Evolutionary conservation across 768 basidiomycete species (phyloP).

Genomic region (Amanita pseudoporphyria): DNA sequence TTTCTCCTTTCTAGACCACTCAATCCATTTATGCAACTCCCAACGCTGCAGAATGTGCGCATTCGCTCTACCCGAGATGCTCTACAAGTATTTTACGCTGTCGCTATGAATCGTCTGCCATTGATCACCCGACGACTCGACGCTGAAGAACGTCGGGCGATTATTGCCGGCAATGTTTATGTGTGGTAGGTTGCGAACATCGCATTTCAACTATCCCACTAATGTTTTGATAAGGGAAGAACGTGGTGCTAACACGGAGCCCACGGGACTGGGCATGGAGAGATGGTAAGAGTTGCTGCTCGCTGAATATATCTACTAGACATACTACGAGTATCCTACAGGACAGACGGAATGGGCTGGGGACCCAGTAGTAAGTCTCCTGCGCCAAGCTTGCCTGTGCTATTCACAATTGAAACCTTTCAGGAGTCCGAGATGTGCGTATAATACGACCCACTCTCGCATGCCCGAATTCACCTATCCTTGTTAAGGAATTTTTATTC

Average conservation of each 20-base stretch:
- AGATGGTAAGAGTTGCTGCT: conserved; percentile 42
- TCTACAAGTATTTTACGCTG: conserved; percentile 73
- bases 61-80: conserved; percentile 75
- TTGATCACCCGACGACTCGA: conserved; percentile 77
- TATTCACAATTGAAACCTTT: conserved; percentile 6
- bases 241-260: conserved; percentile 73
- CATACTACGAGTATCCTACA: conserved; percentile 10
- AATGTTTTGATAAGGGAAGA: conserved; percentile 45
- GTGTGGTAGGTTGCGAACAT: conserved; percentile 42
- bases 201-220: not conserved
- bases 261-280: conserved; percentile 79
- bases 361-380: conserved; percentile 67
- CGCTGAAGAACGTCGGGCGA: conserved; percentile 68
- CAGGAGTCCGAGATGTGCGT: conserved; percentile 45
- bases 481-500: conserved; percentile 64
- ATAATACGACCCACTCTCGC: conserved; percentile 1
- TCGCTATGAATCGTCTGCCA: conserved; percentile 56
- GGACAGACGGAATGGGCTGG: conserved; percentile 70
- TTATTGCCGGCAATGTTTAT: conserved; percentile 71
- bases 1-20: conserved; percentile 8
- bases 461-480: not conserved
- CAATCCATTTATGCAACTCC: conserved; percentile 50
- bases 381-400: not conserved
- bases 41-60: conserved; percentile 67
- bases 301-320: not conserved